These are phyloP conservation scores for Leucocoprinus sp. DNA, from an alignment of 768 basidiomycete genomes.

Conservation along the genomic window DNA sequence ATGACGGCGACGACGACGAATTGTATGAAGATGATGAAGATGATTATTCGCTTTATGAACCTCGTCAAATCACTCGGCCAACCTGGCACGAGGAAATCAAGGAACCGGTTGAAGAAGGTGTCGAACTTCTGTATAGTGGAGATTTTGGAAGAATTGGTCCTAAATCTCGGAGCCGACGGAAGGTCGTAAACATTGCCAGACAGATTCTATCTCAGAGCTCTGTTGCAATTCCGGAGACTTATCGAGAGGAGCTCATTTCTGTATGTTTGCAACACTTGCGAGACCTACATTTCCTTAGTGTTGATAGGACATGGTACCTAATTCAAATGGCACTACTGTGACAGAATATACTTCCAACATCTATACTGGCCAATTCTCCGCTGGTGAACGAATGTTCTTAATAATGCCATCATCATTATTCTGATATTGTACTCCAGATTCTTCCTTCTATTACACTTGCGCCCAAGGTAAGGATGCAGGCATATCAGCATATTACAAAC, in stretches of 20 bases:
- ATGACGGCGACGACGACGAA: constrained; percentile 24
- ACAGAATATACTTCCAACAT: constrained; percentile 65
- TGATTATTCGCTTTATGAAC: constrained; percentile 20
- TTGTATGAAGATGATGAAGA: constrained; percentile 26
- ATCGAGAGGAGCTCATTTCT: constrained; percentile 6
- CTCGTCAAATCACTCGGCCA: not conserved
- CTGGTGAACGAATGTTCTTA: constrained; percentile 31
- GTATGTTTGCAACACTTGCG: not conserved
- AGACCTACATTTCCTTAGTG: not conserved
- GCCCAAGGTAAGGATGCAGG: constrained; percentile 49
- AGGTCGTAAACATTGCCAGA: constrained; percentile 38
- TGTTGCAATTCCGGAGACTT: constrained; percentile 20
- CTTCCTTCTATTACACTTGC: constrained; percentile 91
- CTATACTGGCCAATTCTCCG: constrained; percentile 81
- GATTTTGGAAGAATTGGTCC: constrained; percentile 67
- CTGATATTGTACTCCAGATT: constrained; percentile 37
- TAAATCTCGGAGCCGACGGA: constrained; percentile 31
- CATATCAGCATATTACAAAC: not conserved
- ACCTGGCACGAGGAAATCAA: constrained; percentile 30
- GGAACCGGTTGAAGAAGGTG: constrained; percentile 56
- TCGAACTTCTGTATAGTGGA: constrained; percentile 61
- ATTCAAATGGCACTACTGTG: constrained; percentile 73
- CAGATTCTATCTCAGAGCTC: constrained; percentile 35
- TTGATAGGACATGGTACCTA: constrained; percentile 63
- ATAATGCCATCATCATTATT: constrained; percentile 4